A percentile compares a stretch with the other conserved stretches of the same genome.
phyloP scores from a whole-genome alignment of 108 stramenopile genomes.

The Nitzschia sp. region DNA sequence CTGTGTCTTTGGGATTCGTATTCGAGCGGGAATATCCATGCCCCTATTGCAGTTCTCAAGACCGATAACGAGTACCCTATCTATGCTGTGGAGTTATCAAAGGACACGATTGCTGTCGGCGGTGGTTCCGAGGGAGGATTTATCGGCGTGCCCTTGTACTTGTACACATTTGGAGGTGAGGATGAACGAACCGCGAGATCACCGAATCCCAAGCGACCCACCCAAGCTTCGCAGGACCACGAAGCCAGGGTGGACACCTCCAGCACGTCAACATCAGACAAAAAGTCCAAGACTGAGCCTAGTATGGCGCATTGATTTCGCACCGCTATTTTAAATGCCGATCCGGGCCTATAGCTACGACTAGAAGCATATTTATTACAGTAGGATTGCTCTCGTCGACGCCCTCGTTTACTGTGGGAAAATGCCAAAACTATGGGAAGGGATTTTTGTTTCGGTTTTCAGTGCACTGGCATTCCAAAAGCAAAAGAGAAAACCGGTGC shows the following conservation, averaged over 20 bases:
- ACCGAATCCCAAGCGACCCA: constrained; percentile 12
- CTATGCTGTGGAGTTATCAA: constrained; percentile 61
- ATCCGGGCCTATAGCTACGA: no score
- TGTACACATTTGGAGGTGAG: constrained; percentile 28
- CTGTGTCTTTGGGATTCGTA: constrained; percentile 80
- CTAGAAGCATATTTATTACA: no score
- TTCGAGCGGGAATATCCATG: constrained; percentile 57
- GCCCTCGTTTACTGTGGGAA: no score
- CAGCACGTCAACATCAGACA: neutral
- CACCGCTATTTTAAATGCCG: no score
- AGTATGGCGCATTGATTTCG: neutral
- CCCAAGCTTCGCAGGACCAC: neutral
- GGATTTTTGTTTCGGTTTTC: no score
- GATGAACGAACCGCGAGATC: neutral
- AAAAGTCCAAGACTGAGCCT: neutral
- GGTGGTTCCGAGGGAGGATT: constrained; percentile 67
- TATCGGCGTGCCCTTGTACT: constrained; percentile 64
- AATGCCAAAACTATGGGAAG: no score
- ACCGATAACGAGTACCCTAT: constrained; percentile 64
- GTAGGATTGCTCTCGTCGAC: no score
- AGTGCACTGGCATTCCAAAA: no score
- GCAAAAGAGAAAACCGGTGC: no score
- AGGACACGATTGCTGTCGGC: constrained; percentile 51
- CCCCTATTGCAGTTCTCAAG: constrained; percentile 72
- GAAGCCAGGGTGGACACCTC: constrained; percentile 7